phyloP scores from a whole-genome alignment of 192 early-diverging fungal species.

The Kappamyces sp. region DNA sequence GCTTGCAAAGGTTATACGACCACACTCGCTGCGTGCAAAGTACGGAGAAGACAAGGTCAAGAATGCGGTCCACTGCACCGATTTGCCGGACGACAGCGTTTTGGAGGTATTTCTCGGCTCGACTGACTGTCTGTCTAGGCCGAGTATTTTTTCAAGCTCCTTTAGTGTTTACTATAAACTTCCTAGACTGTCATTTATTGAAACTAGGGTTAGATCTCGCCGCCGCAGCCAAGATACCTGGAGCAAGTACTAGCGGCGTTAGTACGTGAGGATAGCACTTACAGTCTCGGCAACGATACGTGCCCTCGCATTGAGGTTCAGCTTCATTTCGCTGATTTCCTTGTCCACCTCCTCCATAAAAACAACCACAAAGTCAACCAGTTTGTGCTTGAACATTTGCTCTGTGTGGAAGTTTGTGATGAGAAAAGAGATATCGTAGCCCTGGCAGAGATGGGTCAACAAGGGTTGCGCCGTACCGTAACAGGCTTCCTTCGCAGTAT shows the following conservation, averaged over 20 bases:
- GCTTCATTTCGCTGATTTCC: constrained; percentile 98
- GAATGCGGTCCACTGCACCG: constrained; percentile 55
- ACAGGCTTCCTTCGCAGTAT: constrained; percentile 88
- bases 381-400: constrained; percentile 98
- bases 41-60: constrained; percentile 44
- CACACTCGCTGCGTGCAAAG: constrained; percentile 41
- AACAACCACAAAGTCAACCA: constrained; percentile 97
- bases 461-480: constrained; percentile 42
- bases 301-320: constrained; percentile 86
- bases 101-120: constrained; percentile 35
- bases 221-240: not conserved
- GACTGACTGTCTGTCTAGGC: constrained; percentile 5
- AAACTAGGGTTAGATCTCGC: not conserved
- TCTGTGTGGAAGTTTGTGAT: constrained; percentile 97
- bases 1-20: constrained; percentile 35
- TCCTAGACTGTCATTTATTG: constrained; percentile 1
- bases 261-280: constrained; percentile 17
- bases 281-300: constrained; percentile 84
- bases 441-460: constrained; percentile 43
- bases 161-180: constrained; percentile 1
- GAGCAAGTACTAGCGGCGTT: not conserved
- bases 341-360: constrained; percentile 99
- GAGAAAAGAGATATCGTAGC: constrained; percentile 95
- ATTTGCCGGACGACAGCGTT: constrained; percentile 48
- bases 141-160: constrained; percentile 22